Conservation (phyloP, 164 flowering plant genomes). For the Macadamia integrifolia region DNA sequence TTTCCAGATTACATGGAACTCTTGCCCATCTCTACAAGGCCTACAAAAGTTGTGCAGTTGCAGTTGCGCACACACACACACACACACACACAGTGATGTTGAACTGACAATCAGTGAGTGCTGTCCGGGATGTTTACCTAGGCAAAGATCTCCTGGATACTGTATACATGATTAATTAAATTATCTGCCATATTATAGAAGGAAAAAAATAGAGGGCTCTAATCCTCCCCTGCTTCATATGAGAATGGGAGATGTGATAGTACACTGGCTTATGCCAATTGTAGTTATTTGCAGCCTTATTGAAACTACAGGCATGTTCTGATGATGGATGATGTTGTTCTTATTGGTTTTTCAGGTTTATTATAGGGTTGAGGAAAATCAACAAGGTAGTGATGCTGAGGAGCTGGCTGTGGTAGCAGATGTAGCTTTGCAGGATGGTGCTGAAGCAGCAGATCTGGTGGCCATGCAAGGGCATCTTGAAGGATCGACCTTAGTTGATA, state of each 20-base stretch:
- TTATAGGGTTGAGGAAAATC: conserved; percentile 45
- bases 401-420: background rate
- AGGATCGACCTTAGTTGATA: conserved; percentile 9
- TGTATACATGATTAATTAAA: no score
- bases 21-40: no score
- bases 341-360: conserved; percentile 35
- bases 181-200: background rate
- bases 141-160: no score
- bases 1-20: no score
- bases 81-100: no score
- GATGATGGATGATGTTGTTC: background rate
- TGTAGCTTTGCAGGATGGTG: background rate
- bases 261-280: background rate
- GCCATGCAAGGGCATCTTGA: conserved; percentile 15
- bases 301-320: background rate
- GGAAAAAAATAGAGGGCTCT: background rate
- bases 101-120: no score
- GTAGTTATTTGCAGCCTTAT: background rate
- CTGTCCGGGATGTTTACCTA: no score
- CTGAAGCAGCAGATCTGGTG: conserved; percentile 1
- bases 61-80: no score
- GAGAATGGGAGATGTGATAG: background rate
- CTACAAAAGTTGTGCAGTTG: no score
- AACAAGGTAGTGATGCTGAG: conserved; percentile 12
- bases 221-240: no score